A percentile compares a stretch with the other conserved stretches of the same genome.
Conservation (phyloP, 73 alveolate genomes). For the Diophrys appendiculata region DNA sequence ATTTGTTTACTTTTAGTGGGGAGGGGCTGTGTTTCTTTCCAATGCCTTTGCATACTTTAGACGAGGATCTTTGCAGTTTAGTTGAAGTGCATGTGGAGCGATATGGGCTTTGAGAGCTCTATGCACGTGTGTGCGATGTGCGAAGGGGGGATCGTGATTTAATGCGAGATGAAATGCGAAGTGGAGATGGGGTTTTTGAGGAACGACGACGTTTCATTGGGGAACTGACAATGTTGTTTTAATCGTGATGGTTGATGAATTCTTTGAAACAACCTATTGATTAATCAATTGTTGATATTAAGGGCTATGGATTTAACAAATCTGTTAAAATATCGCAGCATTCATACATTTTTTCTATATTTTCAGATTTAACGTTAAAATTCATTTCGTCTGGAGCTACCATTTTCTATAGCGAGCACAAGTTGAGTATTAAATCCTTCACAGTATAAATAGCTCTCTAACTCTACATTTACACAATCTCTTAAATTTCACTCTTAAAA, state of each 20-base stretch:
- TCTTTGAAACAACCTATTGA: too few species aligned
- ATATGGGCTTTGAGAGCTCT: too few species aligned
- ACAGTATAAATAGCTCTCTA: neutral
- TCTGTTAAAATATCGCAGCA: neutral
- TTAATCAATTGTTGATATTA: neutral
- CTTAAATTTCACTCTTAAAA: neutral
- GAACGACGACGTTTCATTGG: neutral
- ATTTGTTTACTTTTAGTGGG: too few species aligned
- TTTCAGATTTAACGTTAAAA: neutral
- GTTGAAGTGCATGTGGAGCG: too few species aligned
- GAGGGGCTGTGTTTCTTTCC: too few species aligned
- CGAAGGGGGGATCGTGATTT: too few species aligned
- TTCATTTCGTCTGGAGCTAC: neutral
- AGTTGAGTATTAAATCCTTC: neutral
- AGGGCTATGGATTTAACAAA: neutral
- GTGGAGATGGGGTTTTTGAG: neutral
- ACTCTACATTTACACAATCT: neutral
- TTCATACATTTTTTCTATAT: neutral
- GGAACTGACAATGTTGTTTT: neutral
- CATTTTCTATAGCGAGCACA: neutral
- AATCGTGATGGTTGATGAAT: too few species aligned
- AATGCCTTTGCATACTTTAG: too few species aligned
- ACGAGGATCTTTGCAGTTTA: too few species aligned
- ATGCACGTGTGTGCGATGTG: too few species aligned
- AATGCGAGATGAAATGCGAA: too few species aligned